phyloP scores from a whole-genome alignment of 768 basidiomycete species.

The Boletus vinaceobasis region DNA sequence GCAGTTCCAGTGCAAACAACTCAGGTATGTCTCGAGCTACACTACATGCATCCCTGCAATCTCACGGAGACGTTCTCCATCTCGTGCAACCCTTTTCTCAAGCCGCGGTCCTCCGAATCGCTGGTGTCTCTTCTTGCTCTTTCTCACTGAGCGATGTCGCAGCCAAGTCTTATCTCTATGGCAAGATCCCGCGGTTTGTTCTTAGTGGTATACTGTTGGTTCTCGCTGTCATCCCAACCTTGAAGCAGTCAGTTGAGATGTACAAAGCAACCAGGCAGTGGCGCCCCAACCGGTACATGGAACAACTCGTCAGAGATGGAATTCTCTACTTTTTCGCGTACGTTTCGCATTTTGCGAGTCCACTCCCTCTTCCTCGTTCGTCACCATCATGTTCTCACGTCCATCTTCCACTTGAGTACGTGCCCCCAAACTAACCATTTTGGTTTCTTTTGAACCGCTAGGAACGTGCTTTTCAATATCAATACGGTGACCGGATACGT shows the following conservation, averaged over 20 bases:
- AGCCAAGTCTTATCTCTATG: rapidly evolving
- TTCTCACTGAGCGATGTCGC: neutral
- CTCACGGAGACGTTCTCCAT: neutral
- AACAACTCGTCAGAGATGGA: neutral
- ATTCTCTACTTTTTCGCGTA: neutral
- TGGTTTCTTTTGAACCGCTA: neutral
- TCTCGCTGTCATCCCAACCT: neutral
- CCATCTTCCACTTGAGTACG: neutral
- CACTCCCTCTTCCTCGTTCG: too few species aligned
- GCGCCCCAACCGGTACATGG: neutral
- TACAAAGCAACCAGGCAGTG: neutral
- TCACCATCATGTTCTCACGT: neutral
- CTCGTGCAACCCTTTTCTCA: neutral
- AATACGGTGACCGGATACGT: too few species aligned
- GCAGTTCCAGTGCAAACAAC: neutral
- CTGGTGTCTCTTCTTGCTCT: neutral
- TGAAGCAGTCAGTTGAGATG: neutral
- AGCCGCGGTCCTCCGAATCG: neutral
- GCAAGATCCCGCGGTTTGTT: neutral
- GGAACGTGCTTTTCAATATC: neutral
- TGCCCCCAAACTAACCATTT: neutral
- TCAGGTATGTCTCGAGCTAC: neutral
- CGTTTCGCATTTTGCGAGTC: too few species aligned
- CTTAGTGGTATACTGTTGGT: neutral
- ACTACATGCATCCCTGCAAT: neutral